These are phyloP conservation scores for Tephrocybe rancida DNA, from an alignment of 768 basidiomycete genomes.

Conservation along the genomic window DNA sequence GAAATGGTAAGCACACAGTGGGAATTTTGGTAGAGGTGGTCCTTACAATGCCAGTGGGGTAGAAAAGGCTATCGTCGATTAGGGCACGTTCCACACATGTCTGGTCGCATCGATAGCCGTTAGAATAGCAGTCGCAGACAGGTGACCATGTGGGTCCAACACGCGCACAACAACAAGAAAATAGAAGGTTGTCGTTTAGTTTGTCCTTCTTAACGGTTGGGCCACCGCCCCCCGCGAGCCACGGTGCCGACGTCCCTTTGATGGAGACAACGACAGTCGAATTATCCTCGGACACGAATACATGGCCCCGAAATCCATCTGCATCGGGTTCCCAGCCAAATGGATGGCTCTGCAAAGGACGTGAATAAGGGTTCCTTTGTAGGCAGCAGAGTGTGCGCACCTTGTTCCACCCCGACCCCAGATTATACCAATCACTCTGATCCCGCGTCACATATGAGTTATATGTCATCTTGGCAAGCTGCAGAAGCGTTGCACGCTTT, in stretches of 20 bases:
- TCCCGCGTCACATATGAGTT: constrained; percentile 72
- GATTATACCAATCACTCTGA: constrained; percentile 70
- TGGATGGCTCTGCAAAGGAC: constrained; percentile 52
- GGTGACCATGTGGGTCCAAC: constrained; percentile 95
- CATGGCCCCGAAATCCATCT: constrained; percentile 91
- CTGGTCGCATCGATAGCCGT: constrained; percentile 76
- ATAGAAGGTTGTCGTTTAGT: constrained; percentile 92
- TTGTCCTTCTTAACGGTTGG: constrained; percentile 90
- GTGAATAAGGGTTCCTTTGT: background rate
- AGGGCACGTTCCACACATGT: constrained; percentile 81
- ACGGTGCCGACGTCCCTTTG: constrained; percentile 90
- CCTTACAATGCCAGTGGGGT: constrained; percentile 81
- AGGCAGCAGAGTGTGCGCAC: constrained; percentile 34
- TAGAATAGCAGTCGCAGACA: constrained; percentile 86
- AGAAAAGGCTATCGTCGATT: constrained; percentile 83
- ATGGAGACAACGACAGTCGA: constrained; percentile 85
- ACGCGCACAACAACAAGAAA: constrained; percentile 94
- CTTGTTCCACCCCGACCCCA: constrained; percentile 63
- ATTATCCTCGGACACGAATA: constrained; percentile 85
- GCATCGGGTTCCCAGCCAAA: constrained; percentile 90
- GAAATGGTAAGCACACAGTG: background rate
- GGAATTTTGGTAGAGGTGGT: background rate
- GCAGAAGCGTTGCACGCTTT: constrained; percentile 69
- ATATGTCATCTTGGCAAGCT: constrained; percentile 87
- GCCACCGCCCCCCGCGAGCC: constrained; percentile 70